phyloP scores from a whole-genome alignment of 495 filamentous ascomycete species.

The Achaetomiella virescens region DNA sequence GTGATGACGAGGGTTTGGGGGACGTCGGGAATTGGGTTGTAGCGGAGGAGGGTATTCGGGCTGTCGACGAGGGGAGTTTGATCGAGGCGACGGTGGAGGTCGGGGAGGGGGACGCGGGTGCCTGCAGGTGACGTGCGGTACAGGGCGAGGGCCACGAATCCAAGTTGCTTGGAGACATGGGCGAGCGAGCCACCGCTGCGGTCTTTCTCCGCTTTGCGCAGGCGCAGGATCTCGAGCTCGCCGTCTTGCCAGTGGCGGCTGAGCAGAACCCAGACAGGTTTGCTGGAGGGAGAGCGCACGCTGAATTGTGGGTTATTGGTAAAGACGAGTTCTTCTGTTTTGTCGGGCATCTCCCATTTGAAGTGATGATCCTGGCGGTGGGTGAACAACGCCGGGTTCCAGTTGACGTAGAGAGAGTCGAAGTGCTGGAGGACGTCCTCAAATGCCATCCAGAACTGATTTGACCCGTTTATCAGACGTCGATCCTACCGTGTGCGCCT shows the following conservation, averaged over 20 bases:
- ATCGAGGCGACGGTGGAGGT: slow-evolving; percentile 50
- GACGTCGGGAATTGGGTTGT: slow-evolving; percentile 53
- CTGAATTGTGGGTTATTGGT: slow-evolving; percentile 78
- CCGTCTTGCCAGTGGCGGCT: slow-evolving; percentile 68
- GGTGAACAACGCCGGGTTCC: slow-evolving; percentile 83
- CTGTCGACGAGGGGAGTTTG: slow-evolving; percentile 86
- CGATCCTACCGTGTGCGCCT: slow-evolving; percentile 16
- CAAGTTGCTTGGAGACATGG: slow-evolving; percentile 43
- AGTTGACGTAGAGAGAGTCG: slow-evolving; percentile 92
- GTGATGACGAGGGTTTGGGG: slow-evolving; percentile 74
- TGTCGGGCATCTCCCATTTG: slow-evolving; percentile 67
- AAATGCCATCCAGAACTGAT: slow-evolving; percentile 87
- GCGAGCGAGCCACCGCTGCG: slow-evolving; percentile 23
- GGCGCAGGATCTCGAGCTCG: slow-evolving; percentile 38
- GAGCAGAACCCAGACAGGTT: slow-evolving; percentile 75
- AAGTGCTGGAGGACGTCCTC: slow-evolving; percentile 83
- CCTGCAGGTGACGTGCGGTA: slow-evolving; percentile 59
- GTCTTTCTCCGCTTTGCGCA: slow-evolving; percentile 22
- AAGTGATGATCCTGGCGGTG: slow-evolving; percentile 86
- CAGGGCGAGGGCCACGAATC: slow-evolving; percentile 81
- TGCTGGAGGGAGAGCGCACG: slow-evolving; percentile 50
- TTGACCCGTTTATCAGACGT: slow-evolving; percentile 40
- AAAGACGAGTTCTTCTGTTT: slow-evolving; percentile 57
- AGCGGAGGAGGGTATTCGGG: slow-evolving; percentile 78
- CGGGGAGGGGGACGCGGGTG: slow-evolving; percentile 64